Conservation (phyloP, 257 asterid species). For the Solanum bukasovii region DNA sequence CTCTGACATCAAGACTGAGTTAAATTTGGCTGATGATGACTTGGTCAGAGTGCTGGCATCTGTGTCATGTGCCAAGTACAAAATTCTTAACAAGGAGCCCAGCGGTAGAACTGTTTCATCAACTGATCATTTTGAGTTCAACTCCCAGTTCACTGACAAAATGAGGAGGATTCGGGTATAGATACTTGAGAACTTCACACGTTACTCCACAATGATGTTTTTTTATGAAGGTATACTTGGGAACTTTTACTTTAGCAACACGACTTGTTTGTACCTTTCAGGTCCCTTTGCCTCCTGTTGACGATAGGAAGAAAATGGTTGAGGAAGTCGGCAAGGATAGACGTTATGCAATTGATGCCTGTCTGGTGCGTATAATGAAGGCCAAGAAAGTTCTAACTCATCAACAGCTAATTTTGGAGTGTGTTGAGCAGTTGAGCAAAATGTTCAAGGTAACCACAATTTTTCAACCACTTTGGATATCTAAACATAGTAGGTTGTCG, state of each 20-base stretch:
- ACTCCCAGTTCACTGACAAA: conserved; percentile 37
- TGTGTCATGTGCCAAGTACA: conserved; percentile 48
- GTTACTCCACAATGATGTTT: background rate
- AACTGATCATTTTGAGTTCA: conserved; percentile 32
- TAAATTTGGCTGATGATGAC: conserved; percentile 43
- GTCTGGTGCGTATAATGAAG: conserved; percentile 52
- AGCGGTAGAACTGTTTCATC: conserved; percentile 18
- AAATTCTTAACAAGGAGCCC: conserved; percentile 39
- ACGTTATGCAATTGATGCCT: conserved; percentile 39
- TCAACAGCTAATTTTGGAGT: conserved; percentile 43
- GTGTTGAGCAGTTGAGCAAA: conserved; percentile 37
- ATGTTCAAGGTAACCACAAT: conserved; percentile 31
- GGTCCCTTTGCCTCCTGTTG: conserved; percentile 50
- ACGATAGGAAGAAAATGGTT: conserved; percentile 41
- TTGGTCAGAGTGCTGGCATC: conserved; percentile 36
- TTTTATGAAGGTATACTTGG: background rate
- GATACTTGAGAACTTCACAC: background rate
- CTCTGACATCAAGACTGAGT: conserved; percentile 28
- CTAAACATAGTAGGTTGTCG: background rate
- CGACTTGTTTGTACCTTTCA: conserved; percentile 6
- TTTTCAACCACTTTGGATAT: background rate
- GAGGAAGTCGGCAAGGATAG: conserved; percentile 44
- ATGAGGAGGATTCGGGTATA: conserved; percentile 50
- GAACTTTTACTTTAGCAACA: background rate
- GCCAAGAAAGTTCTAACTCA: conserved; percentile 35